phyloP scores from a whole-genome alignment of 2,329 filamentous ascomycete species.

The Phialophora verrucosa region DNA sequence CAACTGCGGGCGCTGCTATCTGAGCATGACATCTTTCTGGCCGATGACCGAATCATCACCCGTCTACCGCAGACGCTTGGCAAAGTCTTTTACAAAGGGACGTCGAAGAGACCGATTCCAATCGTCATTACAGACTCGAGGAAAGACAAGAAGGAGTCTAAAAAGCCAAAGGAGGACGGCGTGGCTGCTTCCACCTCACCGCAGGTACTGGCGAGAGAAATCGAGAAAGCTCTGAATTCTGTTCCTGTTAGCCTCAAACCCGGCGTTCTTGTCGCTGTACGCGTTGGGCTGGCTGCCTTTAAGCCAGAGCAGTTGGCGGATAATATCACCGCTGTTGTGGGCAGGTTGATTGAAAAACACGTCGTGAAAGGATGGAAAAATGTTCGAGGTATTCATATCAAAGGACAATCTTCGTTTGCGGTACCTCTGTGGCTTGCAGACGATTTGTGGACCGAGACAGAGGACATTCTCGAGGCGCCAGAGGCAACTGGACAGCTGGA shows the following conservation, averaged over 20 bases:
- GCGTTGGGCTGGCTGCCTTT: constrained; percentile 77
- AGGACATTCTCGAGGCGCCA: constrained; percentile 66
- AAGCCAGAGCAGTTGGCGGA: constrained; percentile 75
- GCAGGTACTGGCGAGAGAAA: constrained; percentile 75
- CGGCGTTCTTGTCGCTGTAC: constrained; percentile 78
- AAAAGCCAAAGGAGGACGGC: constrained; percentile 51
- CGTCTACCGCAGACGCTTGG: constrained; percentile 78
- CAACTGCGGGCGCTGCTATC: constrained; percentile 78
- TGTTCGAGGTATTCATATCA: constrained; percentile 83
- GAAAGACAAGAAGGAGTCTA: constrained; percentile 61
- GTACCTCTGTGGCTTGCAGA: constrained; percentile 94
- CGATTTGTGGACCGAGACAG: constrained; percentile 84
- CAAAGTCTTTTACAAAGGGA: constrained; percentile 89
- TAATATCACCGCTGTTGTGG: constrained; percentile 76
- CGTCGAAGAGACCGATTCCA: constrained; percentile 83
- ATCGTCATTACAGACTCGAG: constrained; percentile 71
- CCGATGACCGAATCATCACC: constrained; percentile 80
- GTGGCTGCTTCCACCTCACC: constrained; percentile 61
- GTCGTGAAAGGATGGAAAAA: constrained; percentile 88
- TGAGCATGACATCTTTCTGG: constrained; percentile 92
- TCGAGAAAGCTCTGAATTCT: constrained; percentile 75
- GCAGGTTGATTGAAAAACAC: constrained; percentile 74
- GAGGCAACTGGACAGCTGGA: constrained; percentile 48
- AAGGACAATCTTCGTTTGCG: constrained; percentile 84
- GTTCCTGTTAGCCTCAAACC: constrained; percentile 81